A percentile compares a stretch with the other conserved stretches of the same genome.
phyloP scores from a whole-genome alignment of 768 basidiomycete species.

The Lyophyllum atratum region DNA sequence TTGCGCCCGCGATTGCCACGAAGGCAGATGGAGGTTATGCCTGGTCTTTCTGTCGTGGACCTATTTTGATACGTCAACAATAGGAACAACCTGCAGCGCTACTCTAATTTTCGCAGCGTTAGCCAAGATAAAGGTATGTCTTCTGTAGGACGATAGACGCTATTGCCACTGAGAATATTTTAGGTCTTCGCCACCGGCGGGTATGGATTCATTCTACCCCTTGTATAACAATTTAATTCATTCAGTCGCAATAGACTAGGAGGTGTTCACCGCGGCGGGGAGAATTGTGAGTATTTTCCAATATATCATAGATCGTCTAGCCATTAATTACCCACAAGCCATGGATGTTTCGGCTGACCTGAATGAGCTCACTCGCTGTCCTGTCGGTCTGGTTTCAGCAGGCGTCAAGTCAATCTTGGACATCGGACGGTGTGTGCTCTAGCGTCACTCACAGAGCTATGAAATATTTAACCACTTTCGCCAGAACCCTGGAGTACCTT shows the following conservation, averaged over 20 bases:
- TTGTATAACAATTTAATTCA: background rate
- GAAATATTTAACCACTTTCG: constrained; percentile 1
- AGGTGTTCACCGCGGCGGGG: constrained; percentile 70
- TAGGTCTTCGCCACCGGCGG: constrained; percentile 94
- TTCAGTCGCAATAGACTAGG: constrained; percentile 53
- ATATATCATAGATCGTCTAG: background rate
- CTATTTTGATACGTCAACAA: constrained; percentile 19
- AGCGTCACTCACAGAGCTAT: background rate
- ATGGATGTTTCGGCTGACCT: constrained; percentile 97
- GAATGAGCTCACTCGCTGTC: constrained; percentile 84
- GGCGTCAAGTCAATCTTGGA: constrained; percentile 96
- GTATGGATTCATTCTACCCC: constrained; percentile 41
- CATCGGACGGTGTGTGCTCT: constrained; percentile 65
- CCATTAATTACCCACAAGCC: constrained; percentile 44
- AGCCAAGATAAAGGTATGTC: constrained; percentile 79
- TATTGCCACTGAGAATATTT: constrained; percentile 31
- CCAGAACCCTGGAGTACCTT: constrained; percentile 78
- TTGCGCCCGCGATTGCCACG: constrained; percentile 71
- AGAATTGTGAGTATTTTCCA: constrained; percentile 34
- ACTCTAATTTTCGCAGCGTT: constrained; percentile 76
- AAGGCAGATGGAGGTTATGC: constrained; percentile 70
- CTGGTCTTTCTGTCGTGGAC: background rate
- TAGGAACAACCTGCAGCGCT: constrained; percentile 71
- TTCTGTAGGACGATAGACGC: background rate
- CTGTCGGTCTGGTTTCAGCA: constrained; percentile 90